These are phyloP conservation scores for Aspergillus sp. DNA, from an alignment of 2,329 filamentous ascomycete species.

Conservation along the genomic window DNA sequence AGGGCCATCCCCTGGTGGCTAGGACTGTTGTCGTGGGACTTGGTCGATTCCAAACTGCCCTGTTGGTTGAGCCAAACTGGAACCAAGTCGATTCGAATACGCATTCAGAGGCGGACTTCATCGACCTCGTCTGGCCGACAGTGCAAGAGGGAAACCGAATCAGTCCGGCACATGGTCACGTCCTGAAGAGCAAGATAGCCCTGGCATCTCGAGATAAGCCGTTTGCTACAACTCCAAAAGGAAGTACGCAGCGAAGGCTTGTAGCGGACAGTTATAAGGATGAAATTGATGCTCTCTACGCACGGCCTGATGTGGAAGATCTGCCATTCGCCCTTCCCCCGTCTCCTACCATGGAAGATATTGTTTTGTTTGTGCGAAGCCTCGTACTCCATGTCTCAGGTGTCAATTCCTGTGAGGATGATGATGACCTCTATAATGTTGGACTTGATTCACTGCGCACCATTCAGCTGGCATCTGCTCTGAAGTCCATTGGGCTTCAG, in stretches of 20 bases:
- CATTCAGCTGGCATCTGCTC: background rate
- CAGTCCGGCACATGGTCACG: background rate
- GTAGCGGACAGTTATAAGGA: background rate
- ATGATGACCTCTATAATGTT: background rate
- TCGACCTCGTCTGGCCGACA: background rate
- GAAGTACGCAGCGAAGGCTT: background rate
- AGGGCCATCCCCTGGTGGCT: slow-evolving; percentile 33
- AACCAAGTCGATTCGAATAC: background rate
- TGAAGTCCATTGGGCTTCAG: background rate
- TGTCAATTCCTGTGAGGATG: background rate
- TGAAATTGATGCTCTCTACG: background rate
- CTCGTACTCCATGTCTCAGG: no score
- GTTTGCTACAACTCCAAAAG: background rate
- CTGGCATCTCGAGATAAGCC: background rate
- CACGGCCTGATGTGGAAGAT: background rate
- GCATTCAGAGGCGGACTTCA: background rate
- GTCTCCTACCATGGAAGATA: background rate
- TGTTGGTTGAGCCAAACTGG: background rate
- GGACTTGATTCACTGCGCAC: background rate
- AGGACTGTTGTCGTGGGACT: slow-evolving; percentile 38
- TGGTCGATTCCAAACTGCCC: slow-evolving; percentile 7
- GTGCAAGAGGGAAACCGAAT: background rate
- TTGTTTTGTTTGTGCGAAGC: background rate
- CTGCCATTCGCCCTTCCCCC: no score
- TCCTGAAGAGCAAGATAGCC: background rate